Base-by-base conservation (phyloP, 352 stramenopile species). In the Phytophthora parvispora region DNA sequence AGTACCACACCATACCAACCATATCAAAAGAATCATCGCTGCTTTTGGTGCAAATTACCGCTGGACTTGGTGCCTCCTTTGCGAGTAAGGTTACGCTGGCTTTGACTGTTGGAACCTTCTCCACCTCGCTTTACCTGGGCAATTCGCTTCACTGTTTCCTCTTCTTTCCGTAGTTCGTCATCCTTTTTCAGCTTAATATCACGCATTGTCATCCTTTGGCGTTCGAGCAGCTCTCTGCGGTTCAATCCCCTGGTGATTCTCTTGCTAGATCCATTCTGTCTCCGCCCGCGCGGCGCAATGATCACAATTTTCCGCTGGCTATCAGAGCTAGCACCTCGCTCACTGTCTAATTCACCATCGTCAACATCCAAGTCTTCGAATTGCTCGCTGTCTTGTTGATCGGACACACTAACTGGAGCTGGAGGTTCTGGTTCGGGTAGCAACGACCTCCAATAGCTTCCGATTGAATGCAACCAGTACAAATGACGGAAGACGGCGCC, bases 181-280 rank as follows among this genome's bases (percentile, higher is more conserved):
- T 83, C 70, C 45, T 89, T 89, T 54, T 85, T 84, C 13, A 60
- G 53, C 55, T 89, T 79, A 2, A 81, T 60, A 25, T 86, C 75
- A 18, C 55, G 74, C 50, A 86, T 83, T 4, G 79, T 80, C 1
- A 75, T 55, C 51, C 64, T 74, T 55, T 90, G 81, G 42, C 75
- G 74, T 25, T 64, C 59, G 18, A 74, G 65, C 25, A 86, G 52
- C 27, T 89, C 78, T 3, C 78, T 69, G 2, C 69, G 64, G 22
- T 60, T 63, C 0, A 63, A 65, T 29, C 54, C 49, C 36, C 52
- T 67, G 7, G 36, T 45, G 22, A 61, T 24, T 31, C 34, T 64
- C 32, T 61, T 76, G 8, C 6, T 25, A 15, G 47, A 43, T 49
- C 25, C 42, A 28, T 27, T 43, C 20, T 34, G 56, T 47, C 20